A percentile compares a stretch with the other conserved stretches of the same genome.
Conservation (phyloP, 208 protist genomes). For the Wallacemonas sp. region DNA sequence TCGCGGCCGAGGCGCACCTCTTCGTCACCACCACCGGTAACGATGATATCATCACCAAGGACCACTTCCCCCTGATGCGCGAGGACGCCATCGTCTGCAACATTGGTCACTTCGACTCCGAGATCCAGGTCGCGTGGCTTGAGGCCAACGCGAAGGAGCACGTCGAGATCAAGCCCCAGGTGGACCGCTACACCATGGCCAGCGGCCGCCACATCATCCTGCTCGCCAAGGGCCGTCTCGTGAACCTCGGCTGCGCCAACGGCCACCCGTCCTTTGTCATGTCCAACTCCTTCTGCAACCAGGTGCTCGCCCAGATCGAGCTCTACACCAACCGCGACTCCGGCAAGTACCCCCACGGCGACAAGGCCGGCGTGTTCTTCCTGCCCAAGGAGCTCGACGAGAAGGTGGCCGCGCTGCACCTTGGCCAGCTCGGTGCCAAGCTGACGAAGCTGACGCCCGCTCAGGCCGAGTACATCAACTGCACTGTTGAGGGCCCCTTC, state of each 20-base stretch:
- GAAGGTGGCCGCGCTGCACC: slow-evolving; percentile 98
- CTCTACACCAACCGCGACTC: slow-evolving; percentile 94
- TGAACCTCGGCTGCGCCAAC: slow-evolving; percentile 99
- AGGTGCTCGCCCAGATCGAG: slow-evolving; percentile 99
- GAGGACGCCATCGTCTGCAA: slow-evolving; percentile 99
- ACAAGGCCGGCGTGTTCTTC: slow-evolving; percentile 94
- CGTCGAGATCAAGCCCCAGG: slow-evolving; percentile 99
- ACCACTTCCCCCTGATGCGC: slow-evolving; percentile 98
- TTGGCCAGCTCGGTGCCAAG: slow-evolving; percentile 97
- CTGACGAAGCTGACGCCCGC: slow-evolving; percentile 95
- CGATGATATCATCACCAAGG: slow-evolving; percentile 97
- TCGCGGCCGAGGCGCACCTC: slow-evolving; percentile 92
- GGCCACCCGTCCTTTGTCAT: slow-evolving; percentile 99
- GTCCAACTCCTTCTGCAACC: slow-evolving; percentile 99
- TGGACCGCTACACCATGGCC: slow-evolving; percentile 97
- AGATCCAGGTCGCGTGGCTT: slow-evolving; percentile 98
- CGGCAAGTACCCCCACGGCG: slow-evolving; percentile 94
- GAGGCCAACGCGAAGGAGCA: slow-evolving; percentile 89
- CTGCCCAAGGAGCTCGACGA: slow-evolving; percentile 99
- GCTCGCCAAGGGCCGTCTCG: slow-evolving; percentile 96
- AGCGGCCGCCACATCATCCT: slow-evolving; percentile 96
- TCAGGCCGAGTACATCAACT: slow-evolving; percentile 99
- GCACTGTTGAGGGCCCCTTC: slow-evolving; percentile 96
- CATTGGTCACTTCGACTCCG: slow-evolving; percentile 99
- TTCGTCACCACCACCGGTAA: slow-evolving; percentile 99